Percentiles rank a stretch among this genome's conserved stretches.
Conservation (phyloP, 192 early-diverging fungal genomes). For the Linnemannia hyalina region DNA sequence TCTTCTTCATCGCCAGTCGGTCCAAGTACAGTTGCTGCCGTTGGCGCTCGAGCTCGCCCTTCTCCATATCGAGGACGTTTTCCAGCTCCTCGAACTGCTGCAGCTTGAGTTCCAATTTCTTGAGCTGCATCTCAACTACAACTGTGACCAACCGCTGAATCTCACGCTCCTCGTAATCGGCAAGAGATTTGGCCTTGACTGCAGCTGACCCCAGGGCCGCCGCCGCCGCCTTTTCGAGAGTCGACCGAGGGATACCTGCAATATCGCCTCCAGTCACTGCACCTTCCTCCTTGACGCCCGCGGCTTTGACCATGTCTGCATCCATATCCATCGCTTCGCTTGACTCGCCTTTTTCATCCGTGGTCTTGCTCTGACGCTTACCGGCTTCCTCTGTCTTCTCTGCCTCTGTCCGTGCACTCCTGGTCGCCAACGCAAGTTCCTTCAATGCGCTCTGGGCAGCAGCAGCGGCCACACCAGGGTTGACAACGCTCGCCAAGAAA, state of each 20-base stretch:
- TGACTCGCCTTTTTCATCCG: background rate
- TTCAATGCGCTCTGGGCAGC: slow-evolving; percentile 89
- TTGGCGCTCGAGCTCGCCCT: slow-evolving; percentile 81
- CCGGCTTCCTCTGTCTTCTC: background rate
- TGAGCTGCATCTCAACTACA: slow-evolving; percentile 88
- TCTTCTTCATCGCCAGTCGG: slow-evolving; percentile 70
- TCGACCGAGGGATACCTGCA: slow-evolving; percentile 56
- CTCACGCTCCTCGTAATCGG: slow-evolving; percentile 89
- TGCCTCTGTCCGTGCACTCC: slow-evolving; percentile 31
- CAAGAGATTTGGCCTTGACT: slow-evolving; percentile 87
- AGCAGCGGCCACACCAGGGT: slow-evolving; percentile 87
- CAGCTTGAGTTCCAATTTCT: slow-evolving; percentile 94
- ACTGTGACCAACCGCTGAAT: slow-evolving; percentile 84
- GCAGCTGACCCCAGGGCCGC: slow-evolving; percentile 94
- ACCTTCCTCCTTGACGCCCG: background rate
- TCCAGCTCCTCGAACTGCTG: slow-evolving; percentile 95
- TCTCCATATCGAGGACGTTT: slow-evolving; percentile 88
- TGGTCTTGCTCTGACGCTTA: background rate
- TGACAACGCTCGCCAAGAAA: slow-evolving; percentile 88
- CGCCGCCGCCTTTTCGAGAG: slow-evolving; percentile 83
- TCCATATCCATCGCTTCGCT: slow-evolving; percentile 56
- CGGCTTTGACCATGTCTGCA: slow-evolving; percentile 13
- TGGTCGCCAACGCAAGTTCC: slow-evolving; percentile 66
- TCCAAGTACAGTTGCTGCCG: slow-evolving; percentile 72
- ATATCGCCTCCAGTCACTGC: slow-evolving; percentile 10